phyloP scores from a whole-genome alignment of 257 asterid species.

The Nicotiana paniculata region DNA sequence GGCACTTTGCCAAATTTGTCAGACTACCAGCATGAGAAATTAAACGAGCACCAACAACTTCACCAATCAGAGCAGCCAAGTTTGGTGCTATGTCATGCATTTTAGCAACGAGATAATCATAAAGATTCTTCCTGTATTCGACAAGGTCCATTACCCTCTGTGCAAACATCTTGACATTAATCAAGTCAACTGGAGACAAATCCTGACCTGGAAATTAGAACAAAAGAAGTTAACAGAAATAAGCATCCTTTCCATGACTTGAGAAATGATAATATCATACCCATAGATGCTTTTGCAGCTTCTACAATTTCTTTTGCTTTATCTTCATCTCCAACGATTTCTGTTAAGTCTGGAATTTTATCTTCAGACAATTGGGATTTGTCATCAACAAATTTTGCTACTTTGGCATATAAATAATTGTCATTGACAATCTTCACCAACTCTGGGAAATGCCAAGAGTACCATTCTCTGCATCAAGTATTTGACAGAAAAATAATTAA shows the following conservation, averaged over 20 bases:
- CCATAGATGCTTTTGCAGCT: constrained; percentile 99
- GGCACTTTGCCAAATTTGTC: constrained; percentile 90
- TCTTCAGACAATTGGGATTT: constrained; percentile 71
- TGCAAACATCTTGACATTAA: constrained; percentile 87
- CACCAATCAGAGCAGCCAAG: constrained; percentile 93
- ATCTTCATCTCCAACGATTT: constrained; percentile 84
- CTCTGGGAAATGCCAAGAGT: constrained; percentile 98
- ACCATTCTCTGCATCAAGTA: constrained; percentile 72
- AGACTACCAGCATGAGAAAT: constrained; percentile 99
- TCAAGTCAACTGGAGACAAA: constrained; percentile 78
- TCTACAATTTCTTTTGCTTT: constrained; percentile 91
- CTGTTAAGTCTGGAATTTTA: constrained; percentile 50
- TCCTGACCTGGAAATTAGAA: constrained; percentile 65
- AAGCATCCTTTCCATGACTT: not conserved
- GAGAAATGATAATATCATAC: constrained; percentile 22
- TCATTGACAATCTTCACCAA: constrained; percentile 78
- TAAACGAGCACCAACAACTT: constrained; percentile 94
- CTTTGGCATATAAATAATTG: constrained; percentile 85
- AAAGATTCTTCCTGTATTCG: constrained; percentile 82
- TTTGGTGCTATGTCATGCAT: constrained; percentile 96
- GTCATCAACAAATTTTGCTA: constrained; percentile 82
- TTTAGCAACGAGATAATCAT: constrained; percentile 78
- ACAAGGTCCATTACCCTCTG: constrained; percentile 94
- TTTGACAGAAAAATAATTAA: not conserved
- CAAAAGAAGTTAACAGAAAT: not conserved